A percentile compares a stretch with the other conserved stretches of the same genome.
phyloP scores from a whole-genome alignment of 2,329 filamentous ascomycete genomes.

The Fusarium sp. region DNA sequence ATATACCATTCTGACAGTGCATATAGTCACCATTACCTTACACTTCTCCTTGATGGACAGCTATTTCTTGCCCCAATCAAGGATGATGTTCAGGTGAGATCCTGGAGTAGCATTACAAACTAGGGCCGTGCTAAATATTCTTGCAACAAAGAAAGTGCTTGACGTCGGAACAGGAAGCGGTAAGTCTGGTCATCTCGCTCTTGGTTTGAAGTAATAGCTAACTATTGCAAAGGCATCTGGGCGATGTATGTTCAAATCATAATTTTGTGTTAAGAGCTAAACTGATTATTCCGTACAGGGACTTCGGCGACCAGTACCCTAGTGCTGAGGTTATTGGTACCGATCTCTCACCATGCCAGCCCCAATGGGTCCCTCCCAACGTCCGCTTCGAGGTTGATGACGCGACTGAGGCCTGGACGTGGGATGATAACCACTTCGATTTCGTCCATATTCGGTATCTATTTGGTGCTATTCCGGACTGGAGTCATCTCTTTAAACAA shows the following conservation, averaged over 20 bases:
- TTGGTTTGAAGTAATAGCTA: accelerated
- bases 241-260: conserved; percentile 4
- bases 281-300: background rate
- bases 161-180: conserved; percentile 32
- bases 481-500: conserved; percentile 28
- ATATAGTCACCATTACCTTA: conserved; percentile 19
- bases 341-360: conserved; percentile 40
- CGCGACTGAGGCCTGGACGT: conserved; percentile 33
- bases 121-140: background rate
- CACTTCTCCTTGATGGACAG: conserved; percentile 8
- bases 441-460: conserved; percentile 41
- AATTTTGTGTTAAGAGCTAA: background rate
- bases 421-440: conserved; percentile 27
- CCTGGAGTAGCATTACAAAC: too few species aligned
- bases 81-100: background rate
- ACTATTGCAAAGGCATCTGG: conserved; percentile 12
- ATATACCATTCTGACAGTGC: background rate
- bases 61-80: conserved; percentile 18
- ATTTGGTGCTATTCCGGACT: conserved; percentile 38
- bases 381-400: conserved; percentile 41
- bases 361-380: conserved; percentile 40
- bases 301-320: conserved; percentile 39
- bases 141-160: conserved; percentile 8
- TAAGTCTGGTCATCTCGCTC: background rate
- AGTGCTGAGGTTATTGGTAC: conserved; percentile 31